Evolutionary conservation across 352 stramenopile species (phyloP), one percentile per base, ranked within the genome.

Genomic region (Plasmopara viticola): DNA sequence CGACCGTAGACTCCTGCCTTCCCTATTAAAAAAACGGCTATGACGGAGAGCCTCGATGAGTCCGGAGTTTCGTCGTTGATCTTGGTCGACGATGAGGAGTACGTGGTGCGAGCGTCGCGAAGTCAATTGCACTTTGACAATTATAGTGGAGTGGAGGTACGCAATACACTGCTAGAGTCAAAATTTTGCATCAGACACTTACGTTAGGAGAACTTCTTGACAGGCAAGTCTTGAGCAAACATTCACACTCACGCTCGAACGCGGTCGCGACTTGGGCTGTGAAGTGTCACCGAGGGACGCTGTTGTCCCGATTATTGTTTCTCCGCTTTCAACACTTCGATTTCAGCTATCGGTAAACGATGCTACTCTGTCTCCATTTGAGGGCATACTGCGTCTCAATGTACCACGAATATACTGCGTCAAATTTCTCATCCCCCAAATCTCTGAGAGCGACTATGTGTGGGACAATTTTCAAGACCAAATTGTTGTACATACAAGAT

Each of bases 401-500:
- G 46, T n/a, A 9, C 17, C 47, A 31, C 28, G 64, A 13, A 55
- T 55, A 7, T 84, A 66, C 35, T 43, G n/a, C 9, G 40, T 83
- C 17, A 58, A 67, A 52, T 90, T 86, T 51, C 33, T 55, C 5
- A 59, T 48, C 5, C 78, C 78, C 0, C 33, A 40, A 5, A 47
- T 56, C 2, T 49, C 30, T 9, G 65, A 82, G 31, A 78, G 73
- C n/a, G 78, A 86, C 50, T 80, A 57, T 40, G 61, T 44, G 4
- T 81, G 62, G 61, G 60, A 83, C 29, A 74, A 89, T 28, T 89
- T 89, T 46, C 78, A 84, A 42, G 78, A 89, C 51, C 73, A 83
- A 42, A 38, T 89, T 17, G 64, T 76, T 25, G 62, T 89, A 20
- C 73, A 89, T 49, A 82, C 66, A 1, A 68, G 64, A n/a, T 54